These are phyloP conservation scores for Rhodotorula taiwanensis DNA, from an alignment of 768 basidiomycete species.

Conservation along the genomic window DNA sequence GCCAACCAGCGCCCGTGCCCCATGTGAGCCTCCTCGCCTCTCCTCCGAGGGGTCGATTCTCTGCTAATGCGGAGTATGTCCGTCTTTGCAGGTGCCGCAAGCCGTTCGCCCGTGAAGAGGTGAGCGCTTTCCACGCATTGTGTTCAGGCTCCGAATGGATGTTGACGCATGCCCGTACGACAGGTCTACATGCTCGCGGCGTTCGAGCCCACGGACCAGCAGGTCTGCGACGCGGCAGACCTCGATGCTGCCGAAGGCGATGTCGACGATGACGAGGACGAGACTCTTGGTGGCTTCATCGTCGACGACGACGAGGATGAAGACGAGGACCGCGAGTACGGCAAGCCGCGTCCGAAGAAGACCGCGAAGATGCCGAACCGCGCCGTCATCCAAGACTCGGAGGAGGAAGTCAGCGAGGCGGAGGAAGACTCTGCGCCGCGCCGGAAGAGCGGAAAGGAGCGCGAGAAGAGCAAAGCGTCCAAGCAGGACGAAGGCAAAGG, in stretches of 20 bases:
- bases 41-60: too few relatives aligned
- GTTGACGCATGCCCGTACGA: neutral
- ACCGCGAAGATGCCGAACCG: conserved; percentile 26
- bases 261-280: conserved; percentile 26
- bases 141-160: neutral
- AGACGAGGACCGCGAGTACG: conserved; percentile 43
- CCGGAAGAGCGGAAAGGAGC: too few relatives aligned
- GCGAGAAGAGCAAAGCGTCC: neutral
- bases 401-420: conserved; percentile 28
- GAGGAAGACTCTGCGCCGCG: conserved; percentile 16
- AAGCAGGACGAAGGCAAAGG: conserved; percentile 17
- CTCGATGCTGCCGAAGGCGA: conserved; percentile 2
- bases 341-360: neutral
- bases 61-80: too few relatives aligned
- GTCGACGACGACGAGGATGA: conserved; percentile 42
- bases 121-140: neutral
- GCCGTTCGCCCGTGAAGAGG: conserved; percentile 48
- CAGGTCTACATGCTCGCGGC: conserved; percentile 54
- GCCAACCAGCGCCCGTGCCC: conserved; percentile 56
- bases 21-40: conserved; percentile 40
- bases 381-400: conserved; percentile 27
- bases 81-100: conserved; percentile 61
- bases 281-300: conserved; percentile 22
- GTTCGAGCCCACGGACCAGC: conserved; percentile 60
- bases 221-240: conserved; percentile 46